Evolutionary conservation across 305 asterid species (phyloP).

Genomic region (Solanum chacoense): DNA sequence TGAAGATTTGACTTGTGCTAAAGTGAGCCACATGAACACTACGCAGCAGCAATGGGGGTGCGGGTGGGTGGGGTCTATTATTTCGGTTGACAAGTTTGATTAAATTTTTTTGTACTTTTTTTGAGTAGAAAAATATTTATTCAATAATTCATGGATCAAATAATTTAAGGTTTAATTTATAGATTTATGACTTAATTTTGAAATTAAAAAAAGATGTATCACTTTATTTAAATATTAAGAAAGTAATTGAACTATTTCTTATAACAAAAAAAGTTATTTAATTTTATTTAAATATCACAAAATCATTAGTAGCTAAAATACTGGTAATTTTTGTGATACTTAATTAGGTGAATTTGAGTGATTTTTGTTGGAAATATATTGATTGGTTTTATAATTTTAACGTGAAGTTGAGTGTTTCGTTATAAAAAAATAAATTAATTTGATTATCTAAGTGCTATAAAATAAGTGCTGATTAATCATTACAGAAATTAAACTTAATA

Average conservation of each 20-base stretch:
- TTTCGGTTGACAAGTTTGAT: not conserved
- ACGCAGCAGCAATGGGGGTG: not conserved
- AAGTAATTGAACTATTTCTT: not conserved
- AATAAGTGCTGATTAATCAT: not conserved
- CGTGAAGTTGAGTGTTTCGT: not conserved
- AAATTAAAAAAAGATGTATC: not conserved
- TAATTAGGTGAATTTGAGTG: not conserved
- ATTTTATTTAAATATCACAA: not conserved
- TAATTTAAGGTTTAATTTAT: no score
- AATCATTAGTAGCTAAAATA: not conserved
- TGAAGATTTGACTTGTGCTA: not conserved
- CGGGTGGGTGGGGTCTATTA: not conserved
- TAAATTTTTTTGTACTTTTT: not conserved
- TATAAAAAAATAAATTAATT: not conserved
- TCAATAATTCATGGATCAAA: not conserved
- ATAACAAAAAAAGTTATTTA: not conserved
- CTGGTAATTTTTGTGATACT: not conserved
- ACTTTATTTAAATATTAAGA: not conserved
- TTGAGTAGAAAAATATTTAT: no score
- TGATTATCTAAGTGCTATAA: not conserved
- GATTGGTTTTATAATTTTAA: not conserved
- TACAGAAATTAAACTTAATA: not conserved
- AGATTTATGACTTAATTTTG: not conserved
- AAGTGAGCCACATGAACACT: not conserved
- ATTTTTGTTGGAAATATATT: not conserved